A percentile compares a stretch with the other conserved stretches of the same genome.
These are phyloP conservation scores for Yarrowia sp. DNA, from an alignment of 805 yeast species.

Conservation along the genomic window DNA sequence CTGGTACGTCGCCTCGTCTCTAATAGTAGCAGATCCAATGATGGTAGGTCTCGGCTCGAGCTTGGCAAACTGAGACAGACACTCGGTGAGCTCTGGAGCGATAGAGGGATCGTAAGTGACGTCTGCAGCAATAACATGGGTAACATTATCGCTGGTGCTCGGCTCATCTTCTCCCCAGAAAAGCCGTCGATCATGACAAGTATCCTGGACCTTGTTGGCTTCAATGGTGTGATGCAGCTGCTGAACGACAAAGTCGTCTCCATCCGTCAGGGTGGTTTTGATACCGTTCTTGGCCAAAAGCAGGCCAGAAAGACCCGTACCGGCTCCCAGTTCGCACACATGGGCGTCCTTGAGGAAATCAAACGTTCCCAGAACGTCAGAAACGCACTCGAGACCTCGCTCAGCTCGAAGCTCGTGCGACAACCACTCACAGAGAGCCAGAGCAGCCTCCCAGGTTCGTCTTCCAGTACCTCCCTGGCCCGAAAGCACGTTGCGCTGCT, in stretches of 20 bases:
- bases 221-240: conserved; percentile 46
- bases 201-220: conserved; percentile 42
- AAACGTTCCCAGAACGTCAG: not conserved
- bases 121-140: conserved; percentile 70
- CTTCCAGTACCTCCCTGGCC: conserved; percentile 76
- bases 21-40: conserved; percentile 68
- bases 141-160: not conserved
- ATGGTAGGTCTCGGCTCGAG: conserved; percentile 32
- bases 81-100: conserved; percentile 53
- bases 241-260: conserved; percentile 56
- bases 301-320: conserved; percentile 79
- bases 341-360: not conserved
- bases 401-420: conserved; percentile 28
- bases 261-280: conserved; percentile 59
- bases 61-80: conserved; percentile 40
- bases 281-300: conserved; percentile 33
- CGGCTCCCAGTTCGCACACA: conserved; percentile 79
- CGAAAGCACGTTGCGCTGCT: conserved; percentile 34
- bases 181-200: conserved; percentile 26
- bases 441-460: conserved; percentile 92
- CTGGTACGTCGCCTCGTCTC: conserved; percentile 55
- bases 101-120: conserved; percentile 75
- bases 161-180: conserved; percentile 36
- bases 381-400: not conserved
- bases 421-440: conserved; percentile 58